Conservation (phyloP, 1,284 basidiomycete species). For the Vanrija sp. region DNA sequence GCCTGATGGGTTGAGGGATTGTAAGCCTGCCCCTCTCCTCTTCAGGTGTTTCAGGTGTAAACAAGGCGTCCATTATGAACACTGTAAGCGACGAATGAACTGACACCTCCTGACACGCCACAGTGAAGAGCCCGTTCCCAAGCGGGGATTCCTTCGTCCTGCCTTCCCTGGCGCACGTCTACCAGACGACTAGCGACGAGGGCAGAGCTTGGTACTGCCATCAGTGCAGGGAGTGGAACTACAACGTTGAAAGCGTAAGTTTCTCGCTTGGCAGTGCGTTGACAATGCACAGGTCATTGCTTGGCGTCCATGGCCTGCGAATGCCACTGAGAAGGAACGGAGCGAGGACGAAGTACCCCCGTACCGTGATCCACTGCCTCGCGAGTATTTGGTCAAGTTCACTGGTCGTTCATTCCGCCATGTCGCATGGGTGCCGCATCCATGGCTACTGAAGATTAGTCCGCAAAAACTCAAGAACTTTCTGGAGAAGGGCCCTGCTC, state of each 20-base stretch:
- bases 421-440: constrained; percentile 78
- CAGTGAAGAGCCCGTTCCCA: constrained; percentile 25
- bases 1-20: not conserved
- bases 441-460: constrained; percentile 71
- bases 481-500: constrained; percentile 62
- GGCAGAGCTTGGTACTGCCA: constrained; percentile 64
- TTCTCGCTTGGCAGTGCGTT: not conserved
- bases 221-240: constrained; percentile 71
- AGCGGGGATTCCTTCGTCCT: constrained; percentile 15
- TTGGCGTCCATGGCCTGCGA: constrained; percentile 73
- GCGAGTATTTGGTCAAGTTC: constrained; percentile 92
- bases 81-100: constrained; percentile 45
- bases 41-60: constrained; percentile 79
- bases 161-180: constrained; percentile 49
- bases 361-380: constrained; percentile 61
- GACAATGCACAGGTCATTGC: constrained; percentile 62
- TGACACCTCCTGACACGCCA: not conserved
- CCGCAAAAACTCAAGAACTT: constrained; percentile 69
- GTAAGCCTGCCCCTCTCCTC: constrained; percentile 50
- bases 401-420: constrained; percentile 68
- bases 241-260: constrained; percentile 61
- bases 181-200: constrained; percentile 53
- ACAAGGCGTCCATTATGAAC: constrained; percentile 71
- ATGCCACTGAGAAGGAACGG: constrained; percentile 56
- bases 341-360: constrained; percentile 53